Conservation (phyloP, 2,329 filamentous ascomycete species). For the Fusarium albidum region DNA sequence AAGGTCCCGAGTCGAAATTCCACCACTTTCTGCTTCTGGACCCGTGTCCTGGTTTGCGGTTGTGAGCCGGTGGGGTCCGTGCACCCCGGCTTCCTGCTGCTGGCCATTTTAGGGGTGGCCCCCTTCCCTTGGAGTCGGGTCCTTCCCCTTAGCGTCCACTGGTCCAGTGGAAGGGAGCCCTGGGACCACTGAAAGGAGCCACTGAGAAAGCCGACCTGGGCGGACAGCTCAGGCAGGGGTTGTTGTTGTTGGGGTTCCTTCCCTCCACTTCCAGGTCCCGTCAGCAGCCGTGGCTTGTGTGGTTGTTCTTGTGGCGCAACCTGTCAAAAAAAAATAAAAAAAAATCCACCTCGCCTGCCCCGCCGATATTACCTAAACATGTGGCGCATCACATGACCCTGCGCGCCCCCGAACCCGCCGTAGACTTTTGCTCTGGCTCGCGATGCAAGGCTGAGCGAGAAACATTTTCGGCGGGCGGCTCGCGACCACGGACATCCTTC, state of each 20-base stretch:
- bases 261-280: conserved; percentile 8
- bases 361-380: too few relatives aligned
- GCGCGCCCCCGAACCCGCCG: conserved; percentile 25
- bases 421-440: conserved; percentile 34
- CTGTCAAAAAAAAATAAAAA: too few relatives aligned
- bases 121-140: conserved; percentile 30
- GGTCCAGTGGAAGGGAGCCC: conserved; percentile 22
- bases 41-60: conserved; percentile 40
- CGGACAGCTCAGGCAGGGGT: conserved; percentile 16
- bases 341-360: too few relatives aligned
- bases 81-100: conserved; percentile 23
- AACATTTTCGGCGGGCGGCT: conserved; percentile 38
- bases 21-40: conserved; percentile 39
- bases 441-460: conserved; percentile 41
- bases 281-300: conserved; percentile 6
- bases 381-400: conserved; percentile 37
- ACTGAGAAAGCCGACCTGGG: not conserved
- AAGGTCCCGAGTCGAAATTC: conserved; percentile 33
- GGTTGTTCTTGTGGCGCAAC: not conserved
- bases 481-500: conserved; percentile 16
- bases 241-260: conserved; percentile 9
- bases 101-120: conserved; percentile 17
- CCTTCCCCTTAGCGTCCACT: conserved; percentile 35
- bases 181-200: conserved; percentile 6
- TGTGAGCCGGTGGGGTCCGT: conserved; percentile 39